Base-by-base conservation (phyloP, 108 stramenopile species). In the Nitzschia sp. region DNA sequence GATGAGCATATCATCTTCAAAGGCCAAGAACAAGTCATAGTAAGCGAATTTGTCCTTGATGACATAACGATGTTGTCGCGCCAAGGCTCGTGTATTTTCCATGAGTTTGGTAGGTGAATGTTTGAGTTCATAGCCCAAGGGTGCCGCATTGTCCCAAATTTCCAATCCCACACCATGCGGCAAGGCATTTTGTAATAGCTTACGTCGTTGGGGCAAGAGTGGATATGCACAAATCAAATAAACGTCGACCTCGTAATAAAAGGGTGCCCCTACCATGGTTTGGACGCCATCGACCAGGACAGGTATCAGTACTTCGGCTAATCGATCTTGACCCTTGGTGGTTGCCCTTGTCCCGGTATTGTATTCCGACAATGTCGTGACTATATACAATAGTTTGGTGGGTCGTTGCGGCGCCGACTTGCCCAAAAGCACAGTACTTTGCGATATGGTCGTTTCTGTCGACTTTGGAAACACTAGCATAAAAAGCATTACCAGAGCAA, bases 61-160 rank as follows among this genome's bases (percentile, higher is more conserved):
- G 27, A 93, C 92, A 58, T 72, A 90, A 45, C 92, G 85, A 78
- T 93, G 92, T 54, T 93, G 92, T 54, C 92, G 76, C 48, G 84
- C 82, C 56, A 93, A 64, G 13, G 85, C 86, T 66, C 87, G 78
- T 34, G 53, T 76, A 47, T 59, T 59, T 2, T 42, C 28, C 9
- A 60, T 51, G 26, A 70, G 19, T 6, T 66, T 74, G 56, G 66
- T 54, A 8, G 9, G 9, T 34, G 62, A 57, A 32, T 59, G 24
- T 57, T 55, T 76, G 0, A 65, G 76, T 9, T 78, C 84, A 38
- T 89, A 85, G n/a, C 83, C 62, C 35, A 82, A 76, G 64, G 88
- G 82, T 74, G 71, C 71, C 38, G 92, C 92, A 64, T 89, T 75
- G 45, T 87, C 86, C 92, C 92, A 93, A 5, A 90, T 69, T 68